Conservation (phyloP, 495 filamentous ascomycete genomes). For the Geoglossum glabrum region DNA sequence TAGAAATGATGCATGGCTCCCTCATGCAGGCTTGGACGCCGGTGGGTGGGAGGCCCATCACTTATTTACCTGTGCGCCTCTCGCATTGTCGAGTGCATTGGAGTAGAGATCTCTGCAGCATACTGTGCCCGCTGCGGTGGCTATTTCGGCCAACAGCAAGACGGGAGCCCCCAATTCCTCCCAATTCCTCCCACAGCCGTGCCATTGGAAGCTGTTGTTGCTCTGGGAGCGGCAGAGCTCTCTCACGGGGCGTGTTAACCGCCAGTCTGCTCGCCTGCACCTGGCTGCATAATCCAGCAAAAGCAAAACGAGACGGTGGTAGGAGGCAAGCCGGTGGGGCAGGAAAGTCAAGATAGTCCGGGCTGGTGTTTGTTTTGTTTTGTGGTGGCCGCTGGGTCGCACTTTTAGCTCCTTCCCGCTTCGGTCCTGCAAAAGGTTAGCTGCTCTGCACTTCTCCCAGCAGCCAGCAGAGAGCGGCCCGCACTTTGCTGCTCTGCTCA, state of each 20-base stretch:
- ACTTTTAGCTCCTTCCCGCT: not conserved
- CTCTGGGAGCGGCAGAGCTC: not conserved
- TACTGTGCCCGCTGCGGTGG: not conserved
- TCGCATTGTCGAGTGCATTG: not conserved
- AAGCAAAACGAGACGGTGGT: not conserved
- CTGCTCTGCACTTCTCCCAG: no score
- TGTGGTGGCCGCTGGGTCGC: not conserved
- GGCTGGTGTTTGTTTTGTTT: not conserved
- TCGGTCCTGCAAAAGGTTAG: not conserved
- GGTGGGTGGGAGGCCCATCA: not conserved
- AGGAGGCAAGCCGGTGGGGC: no score
- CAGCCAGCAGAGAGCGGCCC: no score
- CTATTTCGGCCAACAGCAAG: no score
- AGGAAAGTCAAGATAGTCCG: no score
- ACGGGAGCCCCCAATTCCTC: no score
- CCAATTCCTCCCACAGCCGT: no score
- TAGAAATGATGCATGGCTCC: not conserved
- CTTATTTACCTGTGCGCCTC: not conserved
- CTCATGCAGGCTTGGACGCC: not conserved
- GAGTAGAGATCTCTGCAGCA: not conserved
- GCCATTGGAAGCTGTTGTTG: not conserved
- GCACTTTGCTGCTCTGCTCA: not conserved
- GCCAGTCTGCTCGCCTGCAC: not conserved
- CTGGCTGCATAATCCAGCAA: not conserved
- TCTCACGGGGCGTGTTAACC: no score